Evolutionary conservation across 129 eudicot genomes (phyloP).

Genomic region (Mikania micrantha): DNA sequence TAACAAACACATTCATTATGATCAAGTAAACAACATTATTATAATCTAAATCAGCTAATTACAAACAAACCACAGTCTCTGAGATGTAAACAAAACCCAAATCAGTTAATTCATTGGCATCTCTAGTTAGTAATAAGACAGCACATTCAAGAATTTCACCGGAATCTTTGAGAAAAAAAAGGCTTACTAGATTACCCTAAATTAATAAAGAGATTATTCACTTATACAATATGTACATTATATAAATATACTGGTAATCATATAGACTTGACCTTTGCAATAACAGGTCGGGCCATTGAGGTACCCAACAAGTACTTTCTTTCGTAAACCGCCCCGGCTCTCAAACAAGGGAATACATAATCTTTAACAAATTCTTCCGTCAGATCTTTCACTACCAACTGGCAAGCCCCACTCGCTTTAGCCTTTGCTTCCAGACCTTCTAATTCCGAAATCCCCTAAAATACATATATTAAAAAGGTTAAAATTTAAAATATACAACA

Average conservation of each 20-base stretch:
- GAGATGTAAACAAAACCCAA: too few species aligned
- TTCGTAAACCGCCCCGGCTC: constrained; percentile 93
- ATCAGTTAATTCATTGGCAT: too few species aligned
- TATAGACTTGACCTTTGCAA: constrained; percentile 64
- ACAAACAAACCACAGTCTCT: too few species aligned
- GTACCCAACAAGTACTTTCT: constrained; percentile 96
- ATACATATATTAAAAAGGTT: background rate
- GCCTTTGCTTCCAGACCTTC: constrained; percentile 96
- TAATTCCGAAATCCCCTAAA: constrained; percentile 77
- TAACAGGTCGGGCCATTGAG: constrained; percentile 99
- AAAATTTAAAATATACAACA: background rate
- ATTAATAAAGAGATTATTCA: background rate
- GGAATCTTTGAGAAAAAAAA: background rate
- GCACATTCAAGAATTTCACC: too few species aligned
- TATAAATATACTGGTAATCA: background rate
- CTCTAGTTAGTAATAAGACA: too few species aligned
- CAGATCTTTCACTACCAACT: constrained; percentile 90
- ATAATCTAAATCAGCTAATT: background rate
- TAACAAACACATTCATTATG: background rate
- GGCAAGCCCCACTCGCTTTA: constrained; percentile 95
- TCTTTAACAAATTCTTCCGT: constrained; percentile 88
- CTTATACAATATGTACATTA: too few species aligned
- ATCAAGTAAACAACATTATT: background rate
- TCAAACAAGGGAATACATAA: constrained; percentile 82
- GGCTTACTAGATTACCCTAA: background rate